Conservation (phyloP, 106 monocot genomes). For the Narthecium ossifragum region DNA sequence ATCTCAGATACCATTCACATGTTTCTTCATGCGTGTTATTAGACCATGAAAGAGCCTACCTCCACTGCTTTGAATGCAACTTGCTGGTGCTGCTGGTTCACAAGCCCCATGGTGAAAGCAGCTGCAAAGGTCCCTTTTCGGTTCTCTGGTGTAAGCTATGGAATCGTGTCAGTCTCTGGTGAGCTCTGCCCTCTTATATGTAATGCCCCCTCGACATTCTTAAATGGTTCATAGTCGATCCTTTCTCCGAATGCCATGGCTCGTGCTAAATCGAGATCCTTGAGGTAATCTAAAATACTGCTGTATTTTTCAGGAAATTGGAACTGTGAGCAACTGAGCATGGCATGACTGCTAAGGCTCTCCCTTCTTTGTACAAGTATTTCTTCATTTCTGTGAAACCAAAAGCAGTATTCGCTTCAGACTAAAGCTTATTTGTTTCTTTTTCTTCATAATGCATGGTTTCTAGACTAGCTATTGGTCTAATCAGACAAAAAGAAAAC, state of each 20-base stretch:
- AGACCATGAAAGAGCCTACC: background rate
- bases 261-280: background rate
- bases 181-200: background rate
- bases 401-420: too few relatives aligned
- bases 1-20: background rate
- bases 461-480: too few relatives aligned
- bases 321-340: too few relatives aligned
- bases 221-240: background rate
- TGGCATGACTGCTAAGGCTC: too few relatives aligned
- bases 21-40: background rate
- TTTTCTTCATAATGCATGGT: too few relatives aligned
- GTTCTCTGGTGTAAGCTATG: background rate
- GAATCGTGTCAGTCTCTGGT: background rate
- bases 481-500: too few relatives aligned
- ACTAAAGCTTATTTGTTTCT: too few relatives aligned
- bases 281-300: too few relatives aligned
- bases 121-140: conserved; percentile 3
- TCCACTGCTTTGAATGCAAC: conserved; percentile 14
- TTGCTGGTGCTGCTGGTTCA: conserved; percentile 16
- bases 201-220: background rate
- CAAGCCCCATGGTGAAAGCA: conserved; percentile 25
- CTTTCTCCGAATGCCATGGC: background rate
- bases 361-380: too few relatives aligned
- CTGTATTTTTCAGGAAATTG: too few relatives aligned
- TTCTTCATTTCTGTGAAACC: too few relatives aligned